phyloP scores from a whole-genome alignment of 495 filamentous ascomycete genomes.

The Hypomontagnella monticulosa region DNA sequence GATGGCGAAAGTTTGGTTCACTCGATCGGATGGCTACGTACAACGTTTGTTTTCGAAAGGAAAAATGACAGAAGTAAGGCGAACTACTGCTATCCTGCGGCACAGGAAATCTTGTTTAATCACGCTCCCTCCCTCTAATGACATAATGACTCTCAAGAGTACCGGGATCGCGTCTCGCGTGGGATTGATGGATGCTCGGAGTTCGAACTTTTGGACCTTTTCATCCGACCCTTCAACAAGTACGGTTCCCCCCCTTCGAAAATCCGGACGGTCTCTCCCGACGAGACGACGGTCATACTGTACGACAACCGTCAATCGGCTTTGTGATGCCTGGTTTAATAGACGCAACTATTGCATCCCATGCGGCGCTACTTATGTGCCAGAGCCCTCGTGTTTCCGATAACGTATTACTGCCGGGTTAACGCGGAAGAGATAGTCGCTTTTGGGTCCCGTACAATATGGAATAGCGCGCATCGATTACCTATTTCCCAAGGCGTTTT shows the following conservation, averaged over 20 bases:
- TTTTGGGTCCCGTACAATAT: neutral
- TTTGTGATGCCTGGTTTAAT: slow-evolving; percentile 15
- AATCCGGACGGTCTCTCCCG: neutral
- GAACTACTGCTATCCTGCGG: slow-evolving; percentile 28
- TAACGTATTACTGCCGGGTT: neutral
- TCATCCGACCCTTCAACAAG: slow-evolving; percentile 4
- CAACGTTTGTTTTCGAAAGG: slow-evolving; percentile 13
- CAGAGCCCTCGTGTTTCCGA: neutral
- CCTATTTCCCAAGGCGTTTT: neutral
- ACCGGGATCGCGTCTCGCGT: slow-evolving; percentile 6
- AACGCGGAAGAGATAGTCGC: slow-evolving; percentile 2
- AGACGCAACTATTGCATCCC: neutral
- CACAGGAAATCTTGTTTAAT: slow-evolving; percentile 32
- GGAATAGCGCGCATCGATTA: slow-evolving; percentile 3
- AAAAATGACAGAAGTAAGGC: slow-evolving; percentile 29
- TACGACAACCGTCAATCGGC: neutral
- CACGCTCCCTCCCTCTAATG: slow-evolving; percentile 18
- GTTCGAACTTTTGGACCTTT: slow-evolving; percentile 1
- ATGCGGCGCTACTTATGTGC: neutral
- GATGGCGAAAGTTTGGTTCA: slow-evolving; percentile 16
- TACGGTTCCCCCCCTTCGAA: neutral
- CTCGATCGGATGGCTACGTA: slow-evolving; percentile 22
- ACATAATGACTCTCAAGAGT: slow-evolving; percentile 18
- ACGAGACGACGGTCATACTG: neutral
- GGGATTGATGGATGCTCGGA: neutral